These are phyloP conservation scores for Solanum chilense DNA, from an alignment of 257 asterid species.

Conservation along the genomic window DNA sequence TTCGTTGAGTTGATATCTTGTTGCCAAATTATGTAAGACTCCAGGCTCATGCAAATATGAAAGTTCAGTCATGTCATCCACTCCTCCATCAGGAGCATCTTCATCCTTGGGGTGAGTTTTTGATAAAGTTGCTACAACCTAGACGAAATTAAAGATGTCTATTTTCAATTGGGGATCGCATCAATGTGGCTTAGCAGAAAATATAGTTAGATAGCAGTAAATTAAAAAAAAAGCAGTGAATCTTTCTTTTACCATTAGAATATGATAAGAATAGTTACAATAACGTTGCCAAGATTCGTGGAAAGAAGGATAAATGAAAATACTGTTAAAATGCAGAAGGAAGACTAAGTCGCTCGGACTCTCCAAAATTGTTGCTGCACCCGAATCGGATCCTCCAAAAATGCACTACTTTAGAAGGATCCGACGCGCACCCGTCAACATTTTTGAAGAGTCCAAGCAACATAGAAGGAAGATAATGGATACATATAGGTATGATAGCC, in stretches of 20 bases:
- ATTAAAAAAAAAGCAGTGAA: not conserved
- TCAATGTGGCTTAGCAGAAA: not conserved
- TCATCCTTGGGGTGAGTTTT: slow-evolving; percentile 78
- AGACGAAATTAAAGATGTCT: slow-evolving; percentile 8
- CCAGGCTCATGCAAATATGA: slow-evolving; percentile 97
- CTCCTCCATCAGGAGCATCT: slow-evolving; percentile 91
- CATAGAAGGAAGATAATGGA: not conserved
- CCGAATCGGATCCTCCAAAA: too few species aligned
- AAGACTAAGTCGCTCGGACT: not conserved
- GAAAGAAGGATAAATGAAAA: not conserved
- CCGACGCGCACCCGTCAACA: too few species aligned
- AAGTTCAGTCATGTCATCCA: slow-evolving; percentile 96
- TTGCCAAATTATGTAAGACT: slow-evolving; percentile 79
- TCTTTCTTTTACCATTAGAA: not conserved
- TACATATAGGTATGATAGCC: not conserved
- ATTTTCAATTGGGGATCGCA: not conserved
- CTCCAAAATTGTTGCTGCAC: too few species aligned
- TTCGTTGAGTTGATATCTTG: slow-evolving; percentile 83
- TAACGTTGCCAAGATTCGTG: not conserved
- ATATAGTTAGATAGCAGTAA: not conserved
- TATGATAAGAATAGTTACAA: not conserved
- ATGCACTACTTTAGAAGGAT: too few species aligned
- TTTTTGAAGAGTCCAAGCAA: too few species aligned
- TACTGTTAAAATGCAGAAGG: not conserved
- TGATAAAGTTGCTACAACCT: slow-evolving; percentile 51